Evolutionary conservation across 2,329 filamentous ascomycete species (phyloP), one percentile per base, ranked within the genome.

Genomic region (Pyricularia pennisetigena): DNA sequence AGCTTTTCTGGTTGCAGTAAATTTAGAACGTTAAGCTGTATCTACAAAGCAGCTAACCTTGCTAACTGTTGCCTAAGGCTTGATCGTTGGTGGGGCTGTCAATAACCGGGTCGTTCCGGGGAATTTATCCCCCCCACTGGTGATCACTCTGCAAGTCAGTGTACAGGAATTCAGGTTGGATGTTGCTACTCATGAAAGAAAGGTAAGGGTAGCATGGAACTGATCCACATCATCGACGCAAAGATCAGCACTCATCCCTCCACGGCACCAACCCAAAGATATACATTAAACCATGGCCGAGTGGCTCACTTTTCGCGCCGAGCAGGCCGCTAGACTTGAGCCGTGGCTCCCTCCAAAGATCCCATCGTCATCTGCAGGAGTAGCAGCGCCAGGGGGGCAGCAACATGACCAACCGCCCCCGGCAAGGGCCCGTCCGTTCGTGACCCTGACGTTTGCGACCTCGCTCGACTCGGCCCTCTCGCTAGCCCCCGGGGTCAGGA

Each of bases 381-480:
- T 16, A n/a, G 16, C 29, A 28, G 10, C 12, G 12, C 16, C 65
- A 9, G 32, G 61, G n/a, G 24, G 4, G n/a, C 54, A 29, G 28
- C 54, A 7, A 8, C 29, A 8, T n/a, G 5, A 8, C 32, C n/a
- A 54, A 28, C 14, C 9, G 4, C 4, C 26, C 10, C 14, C 32
- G 12, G 9, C 16, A 4, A 2, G 8, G 10, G 2, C 65, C n/a
- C 75, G 75, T 10, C 81, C 82, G 12, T 86, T 85, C 75, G 85
- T 93, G 66, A 97, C 94, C 2, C 83, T 97, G 59, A 97, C 94
- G 14, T 98, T 94, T 78, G 94, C 95, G 26, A 90, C 90, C 7
- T 97, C 94, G 4, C 89, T 99, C 72, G 94, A 98, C 80, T 90
- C 90, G 59, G 86, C 88, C 68, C 84, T 96, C 66, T 87, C 93